Percentiles rank a stretch among this genome's conserved stretches.
phyloP scores from a whole-genome alignment of 176 grass and related monocot genomes.

The Ampelocalamus luodianensis region DNA sequence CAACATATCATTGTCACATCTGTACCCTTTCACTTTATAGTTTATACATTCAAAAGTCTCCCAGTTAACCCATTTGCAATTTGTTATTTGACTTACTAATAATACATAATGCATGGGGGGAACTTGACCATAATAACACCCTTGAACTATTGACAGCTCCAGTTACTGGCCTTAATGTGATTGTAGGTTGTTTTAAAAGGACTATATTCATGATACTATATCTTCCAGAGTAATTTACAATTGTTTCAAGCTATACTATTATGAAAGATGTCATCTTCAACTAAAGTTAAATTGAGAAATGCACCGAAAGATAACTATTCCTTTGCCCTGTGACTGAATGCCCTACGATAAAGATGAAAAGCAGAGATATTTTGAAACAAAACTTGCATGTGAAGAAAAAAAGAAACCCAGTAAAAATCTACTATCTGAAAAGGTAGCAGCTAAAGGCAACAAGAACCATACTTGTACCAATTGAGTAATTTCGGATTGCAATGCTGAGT shows the following conservation, averaged over 20 bases:
- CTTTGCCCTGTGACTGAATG: neutral
- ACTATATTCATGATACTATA: conserved; percentile 28
- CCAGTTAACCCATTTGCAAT: neutral
- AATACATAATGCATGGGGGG: neutral
- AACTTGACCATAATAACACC: conserved; percentile 5
- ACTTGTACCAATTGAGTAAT: conserved; percentile 95
- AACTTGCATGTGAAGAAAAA: conserved; percentile 33
- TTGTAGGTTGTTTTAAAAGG: conserved; percentile 4
- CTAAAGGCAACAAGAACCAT: conserved; percentile 39
- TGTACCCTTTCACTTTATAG: conserved; percentile 1
- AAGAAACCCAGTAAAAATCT: conserved; percentile 20
- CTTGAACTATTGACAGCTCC: conserved; percentile 19
- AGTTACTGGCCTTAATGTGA: neutral
- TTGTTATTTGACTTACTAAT: conserved; percentile 12
- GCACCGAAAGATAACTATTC: conserved; percentile 25
- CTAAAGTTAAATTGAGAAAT: conserved; percentile 13
- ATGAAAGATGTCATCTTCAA: conserved; percentile 22
- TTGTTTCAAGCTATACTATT: conserved; percentile 9
- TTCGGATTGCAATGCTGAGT: conserved; percentile 71
- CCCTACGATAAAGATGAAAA: conserved; percentile 28
- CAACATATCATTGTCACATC: conserved; percentile 15
- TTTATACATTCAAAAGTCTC: conserved; percentile 14
- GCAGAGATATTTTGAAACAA: conserved; percentile 19
- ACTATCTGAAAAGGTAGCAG: conserved; percentile 33
- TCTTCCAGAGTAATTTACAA: conserved; percentile 20